Base-by-base conservation (phyloP, 2,329 filamentous ascomycete species). In the Talaromyces amestolkiae region DNA sequence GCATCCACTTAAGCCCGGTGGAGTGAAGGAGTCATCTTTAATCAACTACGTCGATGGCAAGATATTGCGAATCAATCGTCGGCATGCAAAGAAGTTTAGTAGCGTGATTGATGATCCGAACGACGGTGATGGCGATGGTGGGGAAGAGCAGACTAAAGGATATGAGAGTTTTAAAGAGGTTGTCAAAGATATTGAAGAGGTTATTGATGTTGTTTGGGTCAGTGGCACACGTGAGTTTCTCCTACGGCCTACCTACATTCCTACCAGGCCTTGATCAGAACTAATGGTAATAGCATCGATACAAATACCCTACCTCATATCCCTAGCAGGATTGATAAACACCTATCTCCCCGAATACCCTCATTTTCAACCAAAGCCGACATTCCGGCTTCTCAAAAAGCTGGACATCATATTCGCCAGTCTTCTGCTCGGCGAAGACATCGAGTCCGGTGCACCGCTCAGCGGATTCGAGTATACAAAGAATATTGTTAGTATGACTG, bases 161-260 rank as follows among this genome's bases (percentile, higher is more conserved):
- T 90, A 89, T 68, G 80, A 81, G 63, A 86, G 78, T 61, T 91
- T 94, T 75, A 82, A 81, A 59, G 89, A 93, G 72, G 85, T 92
- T 4, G 91, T 87, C 63, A 85, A 81, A 65, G 92, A 97, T 72
- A 77, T 96, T 0, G 90, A 93, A 64, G 83, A 84, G 6, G 75
- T 97, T 13, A 79, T 96, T 17, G 90, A 96, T 75, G 85, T 96
- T 8, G 79, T 97, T 5, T 98, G 94, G 94, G 85, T 92, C 24
- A 92, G 89, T 35, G 92, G 91, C 10, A 97, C 93, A 24, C 92
- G 92, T 93, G 82, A 75, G 91, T 83, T 35, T 31, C 56, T 51
- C 11, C 45, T 63, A 7, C 45, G 22, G 35, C 45, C 39, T 51
- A 17, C 39, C 27, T 39, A 6, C 56, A 37, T 51, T 19, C 39